Evolutionary conservation across 805 yeast genomes (phyloP).

Genomic region (Zygosaccharomyces rouxii): DNA sequence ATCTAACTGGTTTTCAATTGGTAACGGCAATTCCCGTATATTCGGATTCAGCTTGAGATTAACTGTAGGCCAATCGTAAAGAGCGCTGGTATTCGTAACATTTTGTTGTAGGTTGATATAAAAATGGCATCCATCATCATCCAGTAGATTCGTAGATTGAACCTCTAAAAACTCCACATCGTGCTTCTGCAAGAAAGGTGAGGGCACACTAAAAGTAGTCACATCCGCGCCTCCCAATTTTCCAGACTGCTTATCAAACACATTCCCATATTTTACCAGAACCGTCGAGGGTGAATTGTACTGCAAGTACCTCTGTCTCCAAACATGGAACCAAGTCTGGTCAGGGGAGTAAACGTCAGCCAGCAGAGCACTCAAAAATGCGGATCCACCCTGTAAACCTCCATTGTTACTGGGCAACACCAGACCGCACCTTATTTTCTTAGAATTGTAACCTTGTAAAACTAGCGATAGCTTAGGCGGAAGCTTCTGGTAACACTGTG

Average conservation of each 20-base stretch:
- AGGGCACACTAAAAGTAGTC: constrained; percentile 26
- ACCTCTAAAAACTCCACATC: constrained; percentile 30
- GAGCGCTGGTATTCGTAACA: constrained; percentile 1
- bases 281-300: constrained; percentile 9
- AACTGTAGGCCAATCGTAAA: constrained; percentile 11
- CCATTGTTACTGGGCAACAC: constrained; percentile 17
- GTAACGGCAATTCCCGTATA: constrained; percentile 5
- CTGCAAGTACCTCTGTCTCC: constrained; percentile 10
- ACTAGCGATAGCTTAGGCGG: constrained; percentile 28
- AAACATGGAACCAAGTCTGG: constrained; percentile 31
- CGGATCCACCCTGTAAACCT: constrained; percentile 9
- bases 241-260: constrained; percentile 15
- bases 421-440: constrained; percentile 31
- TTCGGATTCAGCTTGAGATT: not conserved
- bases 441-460: constrained; percentile 12
- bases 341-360: constrained; percentile 35
- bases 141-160: constrained; percentile 2
- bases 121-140: constrained; percentile 30
- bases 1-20: constrained; percentile 23
- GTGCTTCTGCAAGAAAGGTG: constrained; percentile 24
- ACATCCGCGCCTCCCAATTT: constrained; percentile 1
- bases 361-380: constrained; percentile 27
- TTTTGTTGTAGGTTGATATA: constrained; percentile 23
- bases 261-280: constrained; percentile 23
- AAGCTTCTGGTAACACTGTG: constrained; percentile 23